A percentile compares a stretch with the other conserved stretches of the same genome.
phyloP scores from a whole-genome alignment of 768 basidiomycete species.

The Cytidiella melzeri region DNA sequence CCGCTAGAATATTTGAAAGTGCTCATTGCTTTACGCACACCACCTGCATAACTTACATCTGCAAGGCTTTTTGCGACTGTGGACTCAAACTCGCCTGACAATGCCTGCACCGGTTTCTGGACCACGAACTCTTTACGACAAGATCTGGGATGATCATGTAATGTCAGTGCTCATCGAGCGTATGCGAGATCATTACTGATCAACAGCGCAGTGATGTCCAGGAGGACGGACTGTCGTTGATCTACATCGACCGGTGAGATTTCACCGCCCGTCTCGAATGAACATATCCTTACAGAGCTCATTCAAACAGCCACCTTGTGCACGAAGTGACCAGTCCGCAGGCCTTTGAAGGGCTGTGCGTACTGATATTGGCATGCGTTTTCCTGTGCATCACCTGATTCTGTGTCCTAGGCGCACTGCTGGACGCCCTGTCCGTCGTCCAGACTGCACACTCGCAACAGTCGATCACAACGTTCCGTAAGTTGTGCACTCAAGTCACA shows the following conservation, averaged over 20 bases:
- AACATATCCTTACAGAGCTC: constrained; percentile 9
- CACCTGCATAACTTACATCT: not conserved
- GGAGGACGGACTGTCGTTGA: constrained; percentile 70
- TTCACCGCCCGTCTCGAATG: not conserved
- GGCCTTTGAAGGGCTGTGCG: constrained; percentile 52
- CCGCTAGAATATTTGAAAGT: too few species aligned
- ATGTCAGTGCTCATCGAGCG: constrained; percentile 48
- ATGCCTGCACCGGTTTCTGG: constrained; percentile 53
- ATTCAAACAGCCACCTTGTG: constrained; percentile 40
- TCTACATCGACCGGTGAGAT: constrained; percentile 57
- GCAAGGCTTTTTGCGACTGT: too few species aligned
- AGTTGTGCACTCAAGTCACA: constrained; percentile 16
- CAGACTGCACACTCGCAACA: constrained; percentile 61
- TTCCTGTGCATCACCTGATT: not conserved
- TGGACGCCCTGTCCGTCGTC: constrained; percentile 48
- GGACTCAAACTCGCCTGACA: constrained; percentile 7
- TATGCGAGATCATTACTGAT: not conserved
- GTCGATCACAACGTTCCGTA: constrained; percentile 57
- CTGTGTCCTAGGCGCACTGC: constrained; percentile 37
- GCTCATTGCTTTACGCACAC: not conserved
- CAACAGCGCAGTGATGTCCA: constrained; percentile 48
- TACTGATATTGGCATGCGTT: not conserved
- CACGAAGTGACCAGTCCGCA: constrained; percentile 64
- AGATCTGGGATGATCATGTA: constrained; percentile 97
- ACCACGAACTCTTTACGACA: constrained; percentile 93